A percentile compares a stretch with the other conserved stretches of the same genome.
Evolutionary conservation across 345 rosid species (phyloP).

Genomic region (Salix koriyanagi): DNA sequence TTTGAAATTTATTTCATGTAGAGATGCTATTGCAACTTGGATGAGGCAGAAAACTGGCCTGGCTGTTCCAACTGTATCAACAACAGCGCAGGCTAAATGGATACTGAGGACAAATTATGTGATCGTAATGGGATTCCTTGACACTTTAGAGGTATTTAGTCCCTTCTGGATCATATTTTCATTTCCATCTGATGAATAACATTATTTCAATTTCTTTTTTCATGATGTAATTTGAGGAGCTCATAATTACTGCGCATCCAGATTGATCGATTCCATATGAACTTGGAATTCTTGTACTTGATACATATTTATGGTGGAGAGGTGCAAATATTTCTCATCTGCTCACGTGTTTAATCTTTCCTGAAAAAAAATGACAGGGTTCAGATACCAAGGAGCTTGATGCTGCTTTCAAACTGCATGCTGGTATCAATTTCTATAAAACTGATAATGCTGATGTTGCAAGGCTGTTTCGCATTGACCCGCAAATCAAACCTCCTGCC

Average conservation of each 20-base stretch:
- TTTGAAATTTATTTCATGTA: background rate
- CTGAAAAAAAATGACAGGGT: slow-evolving; percentile 11
- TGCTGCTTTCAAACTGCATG: slow-evolving; percentile 4
- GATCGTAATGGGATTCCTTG: slow-evolving; percentile 11
- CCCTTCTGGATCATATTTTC: background rate
- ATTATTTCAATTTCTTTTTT: background rate
- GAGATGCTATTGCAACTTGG: slow-evolving; percentile 5
- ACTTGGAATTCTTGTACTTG: background rate
- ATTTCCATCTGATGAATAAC: too few relatives aligned
- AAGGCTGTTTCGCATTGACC: slow-evolving; percentile 9
- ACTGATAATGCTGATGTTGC: slow-evolving; percentile 10
- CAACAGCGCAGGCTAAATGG: background rate
- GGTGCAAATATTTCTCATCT: background rate
- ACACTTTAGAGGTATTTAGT: slow-evolving; percentile 10
- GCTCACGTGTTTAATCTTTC: background rate
- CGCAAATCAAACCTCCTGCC: slow-evolving; percentile 15
- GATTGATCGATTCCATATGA: background rate
- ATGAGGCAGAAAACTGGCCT: background rate
- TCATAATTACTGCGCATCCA: background rate
- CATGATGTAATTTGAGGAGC: too few relatives aligned
- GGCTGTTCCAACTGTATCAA: slow-evolving; percentile 6
- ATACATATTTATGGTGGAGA: background rate
- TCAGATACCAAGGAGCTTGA: slow-evolving; percentile 9
- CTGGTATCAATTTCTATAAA: slow-evolving; percentile 20
- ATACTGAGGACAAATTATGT: background rate